Conservation (phyloP, 306 rosid species). For the Cicer judaicum region DNA sequence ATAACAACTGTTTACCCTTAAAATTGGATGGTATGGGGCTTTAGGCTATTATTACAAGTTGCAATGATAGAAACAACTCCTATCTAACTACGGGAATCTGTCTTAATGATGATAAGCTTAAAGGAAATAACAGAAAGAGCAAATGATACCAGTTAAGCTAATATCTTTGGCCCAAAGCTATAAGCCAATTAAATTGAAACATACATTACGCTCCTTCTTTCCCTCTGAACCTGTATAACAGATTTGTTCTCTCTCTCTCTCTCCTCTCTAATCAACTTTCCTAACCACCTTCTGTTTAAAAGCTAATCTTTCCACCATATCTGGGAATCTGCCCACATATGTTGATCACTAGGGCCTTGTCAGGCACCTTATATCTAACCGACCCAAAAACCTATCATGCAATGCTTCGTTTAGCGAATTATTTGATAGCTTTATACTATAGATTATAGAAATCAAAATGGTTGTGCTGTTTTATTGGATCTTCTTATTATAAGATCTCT, state of each 20-base stretch:
- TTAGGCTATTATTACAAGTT: constrained; percentile 3
- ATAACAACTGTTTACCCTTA: neutral
- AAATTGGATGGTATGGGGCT: constrained; percentile 18
- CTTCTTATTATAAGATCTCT: neutral
- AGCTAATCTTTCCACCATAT: neutral
- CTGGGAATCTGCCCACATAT: neutral
- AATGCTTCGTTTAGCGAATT: constrained; percentile 16
- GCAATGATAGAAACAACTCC: neutral
- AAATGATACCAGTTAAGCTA: neutral
- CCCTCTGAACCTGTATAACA: neutral
- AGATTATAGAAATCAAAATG: neutral
- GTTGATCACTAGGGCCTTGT: neutral
- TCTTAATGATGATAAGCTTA: neutral
- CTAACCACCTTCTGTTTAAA: neutral
- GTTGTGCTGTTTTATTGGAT: constrained; percentile 21
- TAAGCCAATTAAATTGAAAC: neutral
- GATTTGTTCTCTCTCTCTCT: neutral
- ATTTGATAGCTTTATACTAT: constrained; percentile 13
- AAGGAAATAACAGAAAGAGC: neutral
- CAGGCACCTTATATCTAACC: neutral
- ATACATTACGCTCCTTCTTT: neutral
- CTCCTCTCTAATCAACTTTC: neutral
- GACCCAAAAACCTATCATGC: constrained; percentile 7
- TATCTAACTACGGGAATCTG: neutral
- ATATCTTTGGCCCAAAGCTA: neutral